These are phyloP conservation scores for Diplocarpon mali DNA, from an alignment of 2,329 filamentous ascomycete genomes.

Conservation along the genomic window DNA sequence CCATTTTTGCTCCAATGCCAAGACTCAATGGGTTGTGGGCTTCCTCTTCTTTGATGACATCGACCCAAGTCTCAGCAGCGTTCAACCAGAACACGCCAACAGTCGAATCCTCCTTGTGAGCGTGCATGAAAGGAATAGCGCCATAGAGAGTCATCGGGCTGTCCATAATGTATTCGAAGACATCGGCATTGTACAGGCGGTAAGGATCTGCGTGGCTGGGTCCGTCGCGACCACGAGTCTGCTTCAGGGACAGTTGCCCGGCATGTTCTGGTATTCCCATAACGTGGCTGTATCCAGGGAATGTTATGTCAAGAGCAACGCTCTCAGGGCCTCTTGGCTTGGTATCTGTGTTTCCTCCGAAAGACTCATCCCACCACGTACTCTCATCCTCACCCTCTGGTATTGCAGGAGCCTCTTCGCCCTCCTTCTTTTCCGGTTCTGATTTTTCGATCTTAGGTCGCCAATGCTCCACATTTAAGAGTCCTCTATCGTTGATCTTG, in stretches of 20 bases:
- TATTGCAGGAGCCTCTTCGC: slow-evolving; percentile 29
- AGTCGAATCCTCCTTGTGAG: slow-evolving; percentile 83
- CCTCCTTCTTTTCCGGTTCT: slow-evolving; percentile 27
- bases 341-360: slow-evolving; percentile 87
- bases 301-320: slow-evolving; percentile 80
- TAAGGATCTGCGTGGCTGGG: slow-evolving; percentile 79
- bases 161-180: slow-evolving; percentile 95
- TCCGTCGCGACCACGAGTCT: slow-evolving; percentile 79
- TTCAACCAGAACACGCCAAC: slow-evolving; percentile 98
- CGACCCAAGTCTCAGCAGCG: slow-evolving; percentile 93
- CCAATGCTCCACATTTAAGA: slow-evolving; percentile 95
- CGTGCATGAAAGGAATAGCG: slow-evolving; percentile 96
- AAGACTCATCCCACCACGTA: slow-evolving; percentile 97
- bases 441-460: slow-evolving; percentile 63
- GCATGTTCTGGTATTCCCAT: slow-evolving; percentile 92
- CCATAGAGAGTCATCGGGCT: slow-evolving; percentile 98
- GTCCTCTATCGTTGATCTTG: slow-evolving; percentile 78
- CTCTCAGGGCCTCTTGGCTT: slow-evolving; percentile 95
- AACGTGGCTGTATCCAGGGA: slow-evolving; percentile 83
- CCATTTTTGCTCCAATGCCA: slow-evolving; percentile 55
- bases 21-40: slow-evolving; percentile 67
- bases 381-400: slow-evolving; percentile 57
- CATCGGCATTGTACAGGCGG: slow-evolving; percentile 88
- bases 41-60: slow-evolving; percentile 72
- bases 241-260: slow-evolving; percentile 74